These are phyloP conservation scores for Hondaea fermentalgiana DNA, from an alignment of 108 stramenopile species.

Conservation along the genomic window DNA sequence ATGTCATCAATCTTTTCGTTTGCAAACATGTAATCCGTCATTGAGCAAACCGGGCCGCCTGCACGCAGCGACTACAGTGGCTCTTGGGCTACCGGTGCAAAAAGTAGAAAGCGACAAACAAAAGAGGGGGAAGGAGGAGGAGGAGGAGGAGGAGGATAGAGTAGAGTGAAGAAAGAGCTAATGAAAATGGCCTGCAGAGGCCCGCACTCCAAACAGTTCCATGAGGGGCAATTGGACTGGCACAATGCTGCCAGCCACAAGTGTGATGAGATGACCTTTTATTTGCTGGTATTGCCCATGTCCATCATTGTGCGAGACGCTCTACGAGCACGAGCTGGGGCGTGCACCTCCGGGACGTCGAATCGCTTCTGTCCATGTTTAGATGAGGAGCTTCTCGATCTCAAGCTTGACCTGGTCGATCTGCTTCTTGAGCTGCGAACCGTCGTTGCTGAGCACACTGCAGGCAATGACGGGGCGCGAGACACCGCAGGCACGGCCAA, in stretches of 20 bases:
- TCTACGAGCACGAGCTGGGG: too few species aligned
- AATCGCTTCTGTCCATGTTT: slow-evolving; percentile 18
- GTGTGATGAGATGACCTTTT: background rate
- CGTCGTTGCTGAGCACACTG: slow-evolving; percentile 92
- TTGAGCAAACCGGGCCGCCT: too few species aligned
- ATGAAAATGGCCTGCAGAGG: too few species aligned
- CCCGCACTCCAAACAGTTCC: background rate
- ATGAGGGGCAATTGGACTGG: background rate
- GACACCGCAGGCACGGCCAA: slow-evolving; percentile 97
- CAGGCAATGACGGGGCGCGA: slow-evolving; percentile 93
- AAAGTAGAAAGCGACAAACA: too few species aligned
- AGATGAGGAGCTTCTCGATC: slow-evolving; percentile 98
- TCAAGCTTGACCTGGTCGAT: slow-evolving; percentile 92
- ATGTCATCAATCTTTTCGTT: too few species aligned
- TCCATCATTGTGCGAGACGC: background rate
- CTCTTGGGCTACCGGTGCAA: too few species aligned
- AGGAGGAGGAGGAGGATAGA: too few species aligned
- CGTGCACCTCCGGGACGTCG: too few species aligned
- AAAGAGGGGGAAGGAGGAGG: too few species aligned
- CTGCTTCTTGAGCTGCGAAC: slow-evolving; percentile 88
- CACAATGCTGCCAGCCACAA: background rate
- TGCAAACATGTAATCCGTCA: too few species aligned
- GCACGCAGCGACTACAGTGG: too few species aligned
- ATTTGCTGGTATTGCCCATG: background rate
- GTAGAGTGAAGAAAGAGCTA: too few species aligned